Conservation (phyloP, 306 rosid species). For the Vicia villosa region DNA sequence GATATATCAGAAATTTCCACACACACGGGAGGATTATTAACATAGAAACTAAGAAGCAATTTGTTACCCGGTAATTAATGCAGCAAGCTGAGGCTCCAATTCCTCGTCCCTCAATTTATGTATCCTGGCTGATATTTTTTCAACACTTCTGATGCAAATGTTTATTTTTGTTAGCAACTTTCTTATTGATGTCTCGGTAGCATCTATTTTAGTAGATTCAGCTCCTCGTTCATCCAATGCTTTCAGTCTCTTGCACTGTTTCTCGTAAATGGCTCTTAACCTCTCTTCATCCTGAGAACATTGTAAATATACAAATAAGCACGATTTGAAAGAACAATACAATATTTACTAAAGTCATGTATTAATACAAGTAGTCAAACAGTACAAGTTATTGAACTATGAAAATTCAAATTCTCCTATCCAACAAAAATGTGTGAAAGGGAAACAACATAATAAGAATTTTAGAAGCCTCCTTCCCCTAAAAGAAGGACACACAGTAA, state of each 20-base stretch:
- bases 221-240: conserved; percentile 84
- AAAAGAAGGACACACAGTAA: conserved; percentile 20
- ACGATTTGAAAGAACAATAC: conserved; percentile 25
- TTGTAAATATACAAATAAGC: conserved; percentile 28
- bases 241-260: conserved; percentile 77
- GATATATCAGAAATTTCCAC: background rate
- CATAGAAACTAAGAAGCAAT: conserved; percentile 37
- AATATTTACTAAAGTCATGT: background rate
- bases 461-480: background rate
- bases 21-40: conserved; percentile 30
- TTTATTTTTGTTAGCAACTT: conserved; percentile 78
- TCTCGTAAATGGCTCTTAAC: conserved; percentile 76
- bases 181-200: conserved; percentile 70
- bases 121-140: conserved; percentile 73
- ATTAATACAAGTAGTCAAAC: conserved; percentile 18
- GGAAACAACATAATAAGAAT: conserved; percentile 6
- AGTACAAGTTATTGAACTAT: conserved; percentile 4
- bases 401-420: conserved; percentile 22
- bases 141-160: conserved; percentile 78
- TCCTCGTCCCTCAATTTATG: conserved; percentile 90
- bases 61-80: conserved; percentile 82
- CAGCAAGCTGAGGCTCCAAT: conserved; percentile 85
- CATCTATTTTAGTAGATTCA: conserved; percentile 83
- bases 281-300: conserved; percentile 87
- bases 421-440: background rate